Evolutionary conservation across 2,329 filamentous ascomycete species (phyloP), one percentile per base, ranked within the genome.

Genomic region (Tolypocladium pustulatum): DNA sequence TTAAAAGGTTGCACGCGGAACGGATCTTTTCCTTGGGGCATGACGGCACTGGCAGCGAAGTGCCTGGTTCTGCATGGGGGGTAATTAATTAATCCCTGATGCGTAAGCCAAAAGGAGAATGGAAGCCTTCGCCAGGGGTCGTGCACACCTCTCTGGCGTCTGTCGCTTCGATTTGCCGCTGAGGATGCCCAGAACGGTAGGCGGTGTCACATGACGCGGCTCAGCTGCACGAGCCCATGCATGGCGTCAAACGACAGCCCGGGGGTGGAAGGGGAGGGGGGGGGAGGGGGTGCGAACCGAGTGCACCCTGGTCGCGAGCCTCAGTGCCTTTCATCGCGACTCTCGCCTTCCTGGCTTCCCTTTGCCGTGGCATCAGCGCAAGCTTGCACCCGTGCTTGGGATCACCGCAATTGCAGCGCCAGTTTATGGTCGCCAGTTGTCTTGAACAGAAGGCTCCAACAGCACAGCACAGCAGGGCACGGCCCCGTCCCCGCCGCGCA

Each of bases 141-240:
- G n/a, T 25, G 10, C 4, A n/a, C 40, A 3, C 17, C 37, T 37
- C 37, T 38, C 37, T 8, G 38, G 41, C 43, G 43, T n/a, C 27
- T 32, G 27, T 52, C 49, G 49, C 27, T 32, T 34, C 49, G 9
- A 22, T 15, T 36, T 53, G 49, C 30, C 49, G 49, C 49, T 2
- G 30, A 20, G 1, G 30, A 15, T 52, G 49, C 30, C 30, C 49
- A 34, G 49, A 36, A 20, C 2, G 49, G 49, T 2, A 53, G 49
- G 49, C 49, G 49, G 49, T 53, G 49, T 63, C 62, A 62, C 62
- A 62, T 63, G 62, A 63, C 49, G 51, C 27, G 15, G 22, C 30
- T 13, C 17, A 46, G 49, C 56, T 62, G 62, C 62, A 55, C 51
- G 61, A 40, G 37, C 22, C 25, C 40, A 56, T 62, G 56, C 59